These are phyloP conservation scores for Boletus reticulatus DNA, from an alignment of 768 basidiomycete genomes.

Conservation along the genomic window DNA sequence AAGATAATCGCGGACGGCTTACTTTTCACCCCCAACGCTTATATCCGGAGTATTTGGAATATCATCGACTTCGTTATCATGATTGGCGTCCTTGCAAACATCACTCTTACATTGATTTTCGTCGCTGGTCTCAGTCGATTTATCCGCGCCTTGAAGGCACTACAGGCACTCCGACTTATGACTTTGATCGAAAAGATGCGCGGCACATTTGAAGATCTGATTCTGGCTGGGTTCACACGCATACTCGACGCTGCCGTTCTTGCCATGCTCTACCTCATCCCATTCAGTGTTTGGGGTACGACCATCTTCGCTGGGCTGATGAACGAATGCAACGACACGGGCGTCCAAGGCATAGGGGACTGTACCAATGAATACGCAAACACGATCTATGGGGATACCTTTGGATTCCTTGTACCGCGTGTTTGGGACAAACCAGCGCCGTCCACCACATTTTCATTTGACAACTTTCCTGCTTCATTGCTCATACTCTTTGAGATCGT, in stretches of 20 bases:
- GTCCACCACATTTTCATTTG: constrained; percentile 85
- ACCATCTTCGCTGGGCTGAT: constrained; percentile 89
- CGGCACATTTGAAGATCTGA: constrained; percentile 79
- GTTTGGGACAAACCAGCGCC: constrained; percentile 88
- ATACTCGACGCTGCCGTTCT: constrained; percentile 89
- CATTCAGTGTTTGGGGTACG: constrained; percentile 90
- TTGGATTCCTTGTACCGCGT: constrained; percentile 74
- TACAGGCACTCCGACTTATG: constrained; percentile 86
- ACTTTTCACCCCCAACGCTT: constrained; percentile 87
- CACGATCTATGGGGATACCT: constrained; percentile 56
- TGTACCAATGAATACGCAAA: constrained; percentile 77
- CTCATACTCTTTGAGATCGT: constrained; percentile 96
- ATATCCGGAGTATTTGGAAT: constrained; percentile 91
- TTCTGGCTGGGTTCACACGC: constrained; percentile 80
- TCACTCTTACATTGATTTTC: constrained; percentile 68
- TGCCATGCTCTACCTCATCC: constrained; percentile 88
- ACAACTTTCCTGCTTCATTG: constrained; percentile 77
- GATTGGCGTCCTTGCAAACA: constrained; percentile 70
- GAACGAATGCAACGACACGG: constrained; percentile 78
- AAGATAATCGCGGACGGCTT: constrained; percentile 94
- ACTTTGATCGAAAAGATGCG: constrained; percentile 87
- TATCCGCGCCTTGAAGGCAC: constrained; percentile 81
- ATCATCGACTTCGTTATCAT: constrained; percentile 86
- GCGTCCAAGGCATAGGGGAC: constrained; percentile 47
- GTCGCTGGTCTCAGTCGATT: constrained; percentile 78